Conservation (phyloP, 2,329 filamentous ascomycete genomes). For the Stromatinia cepivora region DNA sequence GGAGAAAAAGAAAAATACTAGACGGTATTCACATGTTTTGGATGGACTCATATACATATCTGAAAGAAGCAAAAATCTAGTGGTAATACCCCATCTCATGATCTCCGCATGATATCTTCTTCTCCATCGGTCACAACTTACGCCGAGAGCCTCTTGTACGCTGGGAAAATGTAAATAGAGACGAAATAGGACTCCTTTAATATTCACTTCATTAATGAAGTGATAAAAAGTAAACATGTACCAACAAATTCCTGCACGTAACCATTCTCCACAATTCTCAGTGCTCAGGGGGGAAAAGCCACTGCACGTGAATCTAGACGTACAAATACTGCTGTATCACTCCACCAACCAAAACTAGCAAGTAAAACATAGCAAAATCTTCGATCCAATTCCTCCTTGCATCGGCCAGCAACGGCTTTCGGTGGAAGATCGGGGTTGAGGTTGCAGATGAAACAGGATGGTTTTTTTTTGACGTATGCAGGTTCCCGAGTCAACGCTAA, state of each 20-base stretch:
- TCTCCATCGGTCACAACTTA: conserved; percentile 11
- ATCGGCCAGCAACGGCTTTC: conserved; percentile 23
- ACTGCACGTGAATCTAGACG: conserved; percentile 15
- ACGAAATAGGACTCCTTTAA: not conserved
- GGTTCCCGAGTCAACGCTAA: conserved; percentile 20
- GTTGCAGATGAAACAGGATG: conserved; percentile 17
- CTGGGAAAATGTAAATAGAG: not conserved
- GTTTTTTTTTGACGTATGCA: conserved; percentile 23
- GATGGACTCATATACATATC: not conserved
- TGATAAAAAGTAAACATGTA: not conserved
- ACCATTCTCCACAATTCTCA: conserved; percentile 5
- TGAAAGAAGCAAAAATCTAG: not conserved
- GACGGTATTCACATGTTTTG: not conserved
- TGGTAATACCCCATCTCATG: conserved; percentile 18
- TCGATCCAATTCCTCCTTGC: conserved; percentile 10
- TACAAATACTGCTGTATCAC: conserved; percentile 16
- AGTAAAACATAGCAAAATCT: not conserved
- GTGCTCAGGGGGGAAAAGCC: conserved; percentile 15
- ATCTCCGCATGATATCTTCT: conserved; percentile 21
- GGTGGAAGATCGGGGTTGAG: conserved; percentile 21
- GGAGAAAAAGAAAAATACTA: not conserved
- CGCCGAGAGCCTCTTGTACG: conserved; percentile 7
- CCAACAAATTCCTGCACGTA: conserved; percentile 9
- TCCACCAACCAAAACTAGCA: conserved; percentile 5
- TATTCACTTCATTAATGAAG: not conserved